phyloP scores from a whole-genome alignment of 805 yeast species.

The Metschnikowia chrysomelidarum region DNA sequence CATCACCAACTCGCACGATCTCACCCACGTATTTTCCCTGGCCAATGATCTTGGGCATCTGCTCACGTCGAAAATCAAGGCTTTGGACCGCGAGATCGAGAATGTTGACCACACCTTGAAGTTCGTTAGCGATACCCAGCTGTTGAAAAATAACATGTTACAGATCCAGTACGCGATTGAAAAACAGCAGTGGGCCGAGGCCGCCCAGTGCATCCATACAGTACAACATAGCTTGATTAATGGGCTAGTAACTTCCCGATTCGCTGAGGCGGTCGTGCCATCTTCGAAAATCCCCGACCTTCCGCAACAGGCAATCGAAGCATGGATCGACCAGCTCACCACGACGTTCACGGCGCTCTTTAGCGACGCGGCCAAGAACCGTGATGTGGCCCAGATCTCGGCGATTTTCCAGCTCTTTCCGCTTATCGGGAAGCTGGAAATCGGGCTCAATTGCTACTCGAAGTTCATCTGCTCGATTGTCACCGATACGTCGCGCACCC shows the following conservation, averaged over 20 bases:
- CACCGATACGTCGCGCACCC: conserved; percentile 69
- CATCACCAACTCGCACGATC: conserved; percentile 52
- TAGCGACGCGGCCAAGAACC: conserved; percentile 61
- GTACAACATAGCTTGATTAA: conserved; percentile 48
- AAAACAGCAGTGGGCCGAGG: conserved; percentile 68
- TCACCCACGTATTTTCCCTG: conserved; percentile 51
- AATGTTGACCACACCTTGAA: conserved; percentile 59
- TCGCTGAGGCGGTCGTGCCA: conserved; percentile 81
- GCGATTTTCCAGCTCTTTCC: conserved; percentile 86
- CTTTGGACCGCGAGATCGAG: conserved; percentile 66
- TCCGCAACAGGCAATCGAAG: conserved; percentile 56
- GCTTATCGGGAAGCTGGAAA: conserved; percentile 64
- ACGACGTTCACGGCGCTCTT: conserved; percentile 60
- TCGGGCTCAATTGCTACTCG: conserved; percentile 80
- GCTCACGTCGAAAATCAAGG: conserved; percentile 66
- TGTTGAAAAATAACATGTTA: conserved; percentile 62
- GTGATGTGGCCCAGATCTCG: conserved; percentile 69
- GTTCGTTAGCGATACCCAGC: conserved; percentile 64
- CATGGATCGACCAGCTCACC: conserved; percentile 61
- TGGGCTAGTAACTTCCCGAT: conserved; percentile 55
- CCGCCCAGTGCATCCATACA: conserved; percentile 62
- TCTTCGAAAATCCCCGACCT: conserved; percentile 79
- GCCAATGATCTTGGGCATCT: conserved; percentile 65
- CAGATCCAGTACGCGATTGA: conserved; percentile 69
- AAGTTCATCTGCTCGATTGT: conserved; percentile 83